phyloP scores from a whole-genome alignment of 768 basidiomycete species.

The Omphalotus guepiniiformis region DNA sequence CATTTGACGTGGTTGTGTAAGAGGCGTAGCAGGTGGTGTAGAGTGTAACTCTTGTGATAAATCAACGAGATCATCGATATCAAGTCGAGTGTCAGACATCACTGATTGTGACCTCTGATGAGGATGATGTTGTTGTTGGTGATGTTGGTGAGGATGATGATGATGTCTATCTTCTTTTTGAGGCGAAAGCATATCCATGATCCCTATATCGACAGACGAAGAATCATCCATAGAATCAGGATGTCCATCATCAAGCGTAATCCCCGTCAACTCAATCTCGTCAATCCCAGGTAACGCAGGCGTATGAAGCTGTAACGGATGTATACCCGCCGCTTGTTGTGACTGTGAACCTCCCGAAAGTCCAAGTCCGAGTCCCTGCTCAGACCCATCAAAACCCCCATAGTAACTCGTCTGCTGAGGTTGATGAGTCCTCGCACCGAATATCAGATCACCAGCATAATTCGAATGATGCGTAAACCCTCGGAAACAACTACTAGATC shows the following conservation, averaged over 20 bases:
- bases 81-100: slow-evolving; percentile 24
- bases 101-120: slow-evolving; percentile 7
- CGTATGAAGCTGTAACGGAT: slow-evolving; percentile 59
- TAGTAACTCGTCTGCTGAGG: slow-evolving; percentile 37
- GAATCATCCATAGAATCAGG: slow-evolving; percentile 31
- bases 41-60: slow-evolving; percentile 33
- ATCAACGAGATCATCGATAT: slow-evolving; percentile 67
- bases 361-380: slow-evolving; percentile 36
- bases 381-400: slow-evolving; percentile 16
- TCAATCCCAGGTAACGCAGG: slow-evolving; percentile 61
- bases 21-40: slow-evolving; percentile 64
- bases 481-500: slow-evolving; percentile 54
- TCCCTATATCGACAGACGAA: slow-evolving; percentile 1
- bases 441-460: slow-evolving; percentile 82
- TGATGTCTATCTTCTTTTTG: slow-evolving; percentile 46
- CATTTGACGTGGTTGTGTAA: slow-evolving; percentile 38
- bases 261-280: slow-evolving; percentile 69
- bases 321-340: slow-evolving; percentile 40
- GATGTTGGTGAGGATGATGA: background rate
- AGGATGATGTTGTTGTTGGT: background rate
- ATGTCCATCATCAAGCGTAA: slow-evolving; percentile 55
- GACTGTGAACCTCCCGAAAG: slow-evolving; percentile 35
- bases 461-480: slow-evolving; percentile 82
- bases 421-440: slow-evolving; percentile 68
- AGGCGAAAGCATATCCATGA: slow-evolving; percentile 3